Evolutionary conservation across 2,329 filamentous ascomycete species (phyloP), one percentile per base, ranked within the genome.

Genomic region (Colletotrichum navitas): DNA sequence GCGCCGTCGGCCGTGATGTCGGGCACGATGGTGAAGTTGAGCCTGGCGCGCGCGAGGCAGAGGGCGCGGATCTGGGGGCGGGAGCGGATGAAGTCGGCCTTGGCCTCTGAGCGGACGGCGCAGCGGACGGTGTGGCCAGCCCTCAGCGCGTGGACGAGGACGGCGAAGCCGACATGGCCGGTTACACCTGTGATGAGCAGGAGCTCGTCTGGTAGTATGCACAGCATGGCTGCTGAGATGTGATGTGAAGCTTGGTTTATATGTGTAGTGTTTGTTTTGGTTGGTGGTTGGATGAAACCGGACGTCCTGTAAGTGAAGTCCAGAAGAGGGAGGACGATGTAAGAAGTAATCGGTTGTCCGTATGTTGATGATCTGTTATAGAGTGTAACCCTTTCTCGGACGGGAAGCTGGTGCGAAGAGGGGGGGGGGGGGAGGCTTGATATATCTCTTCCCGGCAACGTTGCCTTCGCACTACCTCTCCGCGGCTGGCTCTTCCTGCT

Each of bases 1-100:
- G 83, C 83, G 26, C 78, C 79, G 1, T 78, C 75, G 14, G 74
- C 75, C 0, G 79, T 76, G 41, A 85, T 79, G 41, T 85, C 81
- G 0, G 82, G 80, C 1, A 85, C 80, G 55, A 82, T 74, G 41
- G 78, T 65, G 68, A 77, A 77, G 32, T 75, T 76, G 8, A 80
- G 74, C 24, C 75, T 73, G 11, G 71, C 74, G 43, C 67, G 55
- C 5, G 64, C 43, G 24, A 73, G 71, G 47, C 69, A 61, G 26
- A 77, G 61, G 11, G 71, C 55, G 39, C 66, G 45, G 29, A 78
- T 73, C 18, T 63, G 52, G 1, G 63, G 71, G 12, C 62, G 56
- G 1, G 71, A 73, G 56, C 71, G 67, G 63, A 66, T 55, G 66
- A 66, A 70, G 26, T 66, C 51, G 24, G 67, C 71, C 36, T 74